phyloP scores from a whole-genome alignment of 257 asterid genomes.

The Scutellaria baicalensis region DNA sequence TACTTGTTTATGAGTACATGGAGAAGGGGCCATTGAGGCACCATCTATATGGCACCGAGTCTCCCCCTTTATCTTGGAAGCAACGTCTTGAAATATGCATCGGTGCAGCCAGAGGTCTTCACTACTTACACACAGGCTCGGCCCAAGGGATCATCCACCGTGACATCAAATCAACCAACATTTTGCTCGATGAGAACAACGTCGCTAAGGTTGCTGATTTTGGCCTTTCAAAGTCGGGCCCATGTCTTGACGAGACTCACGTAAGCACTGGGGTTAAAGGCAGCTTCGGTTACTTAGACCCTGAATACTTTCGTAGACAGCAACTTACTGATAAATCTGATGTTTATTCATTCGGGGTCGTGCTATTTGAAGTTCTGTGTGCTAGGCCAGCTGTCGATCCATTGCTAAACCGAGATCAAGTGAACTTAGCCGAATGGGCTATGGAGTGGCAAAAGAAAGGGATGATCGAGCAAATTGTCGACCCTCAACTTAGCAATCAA shows the following conservation, averaged over 20 bases:
- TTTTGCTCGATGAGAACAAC: conserved; percentile 50
- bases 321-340: conserved; percentile 77
- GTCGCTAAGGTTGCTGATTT: conserved; percentile 75
- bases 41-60: conserved; percentile 47
- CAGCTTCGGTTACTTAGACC: conserved; percentile 72
- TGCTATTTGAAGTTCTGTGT: conserved; percentile 61
- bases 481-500: conserved; percentile 32
- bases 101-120: conserved; percentile 85
- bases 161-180: conserved; percentile 71
- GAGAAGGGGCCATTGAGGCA: conserved; percentile 58
- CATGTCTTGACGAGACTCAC: conserved; percentile 59
- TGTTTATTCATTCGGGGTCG: conserved; percentile 73
- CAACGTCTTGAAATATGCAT: conserved; percentile 77
- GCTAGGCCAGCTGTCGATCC: conserved; percentile 74
- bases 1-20: conserved; percentile 75
- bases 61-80: conserved; percentile 58
- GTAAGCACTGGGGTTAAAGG: conserved; percentile 86
- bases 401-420: conserved; percentile 44
- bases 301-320: conserved; percentile 63
- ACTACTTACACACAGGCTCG: conserved; percentile 74
- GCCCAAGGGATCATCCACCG: conserved; percentile 81
- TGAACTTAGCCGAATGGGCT: conserved; percentile 71
- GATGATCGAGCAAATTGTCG: conserved; percentile 43
- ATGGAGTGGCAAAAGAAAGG: conserved; percentile 64
- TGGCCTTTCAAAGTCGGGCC: conserved; percentile 74